These are phyloP conservation scores for Tylopilus felleus DNA, from an alignment of 768 basidiomycete genomes.

Conservation along the genomic window DNA sequence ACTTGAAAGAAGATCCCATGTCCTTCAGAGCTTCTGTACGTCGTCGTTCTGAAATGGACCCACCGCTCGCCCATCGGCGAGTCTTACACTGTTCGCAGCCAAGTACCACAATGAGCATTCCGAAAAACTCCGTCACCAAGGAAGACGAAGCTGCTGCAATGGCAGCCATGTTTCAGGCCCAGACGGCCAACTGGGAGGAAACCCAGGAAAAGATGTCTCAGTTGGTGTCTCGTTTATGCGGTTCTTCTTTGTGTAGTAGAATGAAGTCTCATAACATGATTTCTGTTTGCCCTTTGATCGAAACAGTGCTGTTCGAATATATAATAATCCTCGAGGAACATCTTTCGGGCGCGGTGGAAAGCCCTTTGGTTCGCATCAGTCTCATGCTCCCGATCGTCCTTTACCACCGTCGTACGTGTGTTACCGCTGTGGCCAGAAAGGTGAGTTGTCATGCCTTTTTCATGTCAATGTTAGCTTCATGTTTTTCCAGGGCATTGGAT, in stretches of 20 bases:
- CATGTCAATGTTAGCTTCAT: constrained; percentile 1
- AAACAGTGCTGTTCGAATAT: constrained; percentile 65
- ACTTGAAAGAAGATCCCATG: constrained; percentile 66
- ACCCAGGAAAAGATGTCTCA: constrained; percentile 99
- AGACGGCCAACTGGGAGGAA: constrained; percentile 95
- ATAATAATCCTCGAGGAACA: constrained; percentile 63
- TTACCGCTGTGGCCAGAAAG: constrained; percentile 98
- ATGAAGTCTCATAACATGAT: constrained; percentile 66
- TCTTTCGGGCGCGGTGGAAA: constrained; percentile 62
- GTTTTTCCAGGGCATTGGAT: constrained; percentile 89
- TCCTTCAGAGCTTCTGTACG: constrained; percentile 31
- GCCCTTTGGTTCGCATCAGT: constrained; percentile 40
- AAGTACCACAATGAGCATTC: constrained; percentile 33
- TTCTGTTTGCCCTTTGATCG: constrained; percentile 38
- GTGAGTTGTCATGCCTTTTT: constrained; percentile 37
- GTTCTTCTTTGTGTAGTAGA: constrained; percentile 65
- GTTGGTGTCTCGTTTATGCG: constrained; percentile 72
- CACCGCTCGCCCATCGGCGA: constrained; percentile 22
- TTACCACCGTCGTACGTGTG: constrained; percentile 96
- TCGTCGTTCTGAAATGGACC: constrained; percentile 27
- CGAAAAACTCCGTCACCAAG: constrained; percentile 44
- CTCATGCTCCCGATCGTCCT: constrained; percentile 66
- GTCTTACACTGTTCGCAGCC: constrained; percentile 32
- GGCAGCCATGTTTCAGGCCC: constrained; percentile 97
- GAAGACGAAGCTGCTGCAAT: constrained; percentile 93